These are phyloP conservation scores for Monosporascus sp. DNA, from an alignment of 2,329 filamentous ascomycete species.

Conservation along the genomic window DNA sequence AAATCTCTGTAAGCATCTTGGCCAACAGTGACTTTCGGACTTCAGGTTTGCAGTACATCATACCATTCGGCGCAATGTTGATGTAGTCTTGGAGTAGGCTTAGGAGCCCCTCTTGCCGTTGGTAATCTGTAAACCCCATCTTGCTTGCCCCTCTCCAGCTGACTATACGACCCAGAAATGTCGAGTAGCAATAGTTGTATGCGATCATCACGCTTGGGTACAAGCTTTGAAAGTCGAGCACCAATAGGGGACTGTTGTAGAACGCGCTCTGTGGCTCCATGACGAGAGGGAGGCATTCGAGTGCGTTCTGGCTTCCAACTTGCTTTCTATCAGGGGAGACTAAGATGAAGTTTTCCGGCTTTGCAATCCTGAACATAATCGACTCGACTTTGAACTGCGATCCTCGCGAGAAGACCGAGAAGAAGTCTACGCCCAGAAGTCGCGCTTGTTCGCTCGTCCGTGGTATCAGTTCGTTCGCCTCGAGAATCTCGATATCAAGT, in stretches of 20 bases:
- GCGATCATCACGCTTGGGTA: constrained; percentile 99
- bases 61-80: constrained; percentile 91
- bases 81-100: constrained; percentile 77
- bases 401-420: constrained; percentile 88
- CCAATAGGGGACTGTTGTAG: constrained; percentile 82
- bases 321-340: constrained; percentile 88
- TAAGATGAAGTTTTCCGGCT: constrained; percentile 89
- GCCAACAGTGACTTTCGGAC: constrained; percentile 87
- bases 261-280: constrained; percentile 97
- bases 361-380: constrained; percentile 96
- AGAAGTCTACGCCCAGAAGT: constrained; percentile 90
- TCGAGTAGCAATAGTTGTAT: constrained; percentile 98
- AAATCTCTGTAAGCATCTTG: constrained; percentile 93
- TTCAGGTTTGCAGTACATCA: constrained; percentile 85
- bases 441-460: constrained; percentile 92
- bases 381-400: constrained; percentile 99
- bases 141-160: constrained; percentile 90
- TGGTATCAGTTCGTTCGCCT: constrained; percentile 81
- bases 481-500: constrained; percentile 84
- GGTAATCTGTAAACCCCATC: constrained; percentile 89
- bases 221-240: constrained; percentile 91
- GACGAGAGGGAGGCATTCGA: constrained; percentile 89
- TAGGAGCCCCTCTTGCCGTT: constrained; percentile 68
- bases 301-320: constrained; percentile 86
- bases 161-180: constrained; percentile 79